Evolutionary conservation across 208 protist genomes (phyloP), one percentile per base, ranked within the genome.

Genomic region (Leishmania turanica): DNA sequence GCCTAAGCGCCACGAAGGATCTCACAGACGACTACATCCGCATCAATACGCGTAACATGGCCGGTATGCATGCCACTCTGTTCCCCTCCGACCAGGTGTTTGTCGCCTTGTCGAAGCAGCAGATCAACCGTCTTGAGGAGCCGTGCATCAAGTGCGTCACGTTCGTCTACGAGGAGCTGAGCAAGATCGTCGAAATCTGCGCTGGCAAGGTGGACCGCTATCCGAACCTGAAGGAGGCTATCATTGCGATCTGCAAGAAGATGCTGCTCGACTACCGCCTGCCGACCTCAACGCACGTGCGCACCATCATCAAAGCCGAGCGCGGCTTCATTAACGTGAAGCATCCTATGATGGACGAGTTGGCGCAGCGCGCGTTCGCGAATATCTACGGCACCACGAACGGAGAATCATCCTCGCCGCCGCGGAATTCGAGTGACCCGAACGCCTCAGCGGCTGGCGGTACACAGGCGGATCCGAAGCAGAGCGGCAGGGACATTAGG

Each of bases 11-110:
- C 40, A 90, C 86, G 79, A 98, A 99, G 64, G 95, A 97, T 75
- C 88, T 99, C 19, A 98, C 90, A 9, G 95, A 98, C 65, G 93
- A 97, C 65, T 98, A 99, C 81, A 99, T 99, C 74, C 93, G 95
- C 78, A 99, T 97, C 56, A 98, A 98, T 78, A 98, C 99, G 53
- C 92, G 96, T 68, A 99, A 99, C 88, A 99, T 98, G 87, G 96
- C 95, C 17, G 99, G 99, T 89, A 98, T 99, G 84, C 94, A 98
- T 77, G 89, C 96, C 49, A 96, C 97, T 1, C 89, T 99, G 17
- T 99, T 99, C 84, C 97, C 99, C 7, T 99, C 99, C 27, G 99
- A 99, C 81, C 93, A 97, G 70, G 93, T 98, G 3, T 99, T 99
- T 81, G 97, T 99, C 54, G 90, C 97, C 31, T 92, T 99, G 15